Evolutionary conservation across 2,329 filamentous ascomycete genomes (phyloP).

Genomic region (Pestalotiopsis sp.): DNA sequence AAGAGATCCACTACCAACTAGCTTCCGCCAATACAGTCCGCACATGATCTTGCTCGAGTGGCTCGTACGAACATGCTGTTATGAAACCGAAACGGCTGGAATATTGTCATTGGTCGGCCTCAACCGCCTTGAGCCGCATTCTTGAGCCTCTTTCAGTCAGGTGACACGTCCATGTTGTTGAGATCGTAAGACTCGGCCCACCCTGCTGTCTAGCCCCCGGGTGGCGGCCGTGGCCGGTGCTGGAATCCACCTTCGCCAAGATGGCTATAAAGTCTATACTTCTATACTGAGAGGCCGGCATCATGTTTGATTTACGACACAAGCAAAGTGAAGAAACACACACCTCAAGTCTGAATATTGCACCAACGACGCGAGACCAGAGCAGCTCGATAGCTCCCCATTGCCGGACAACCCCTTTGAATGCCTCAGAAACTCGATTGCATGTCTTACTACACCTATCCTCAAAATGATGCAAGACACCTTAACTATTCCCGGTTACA

Average conservation of each 20-base stretch:
- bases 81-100: not conserved
- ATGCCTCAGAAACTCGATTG: slow-evolving; percentile 5
- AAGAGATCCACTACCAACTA: not conserved
- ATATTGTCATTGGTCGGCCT: not conserved
- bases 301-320: not conserved
- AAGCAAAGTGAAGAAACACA: not conserved
- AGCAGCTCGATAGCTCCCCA: slow-evolving; percentile 2
- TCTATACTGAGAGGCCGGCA: not conserved
- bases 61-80: not conserved
- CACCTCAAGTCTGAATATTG: not conserved
- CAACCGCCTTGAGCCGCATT: not conserved
- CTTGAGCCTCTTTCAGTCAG: not conserved
- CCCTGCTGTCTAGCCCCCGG: not conserved
- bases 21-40: not conserved
- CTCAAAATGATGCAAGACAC: slow-evolving; percentile 42
- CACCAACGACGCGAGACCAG: not conserved
- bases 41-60: not conserved
- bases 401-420: not conserved
- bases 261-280: slow-evolving; percentile 7
- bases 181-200: not conserved
- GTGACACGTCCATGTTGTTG: not conserved
- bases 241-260: not conserved
- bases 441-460: slow-evolving; percentile 14
- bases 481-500: slow-evolving; percentile 44
- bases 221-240: not conserved